Percentiles rank a stretch among this genome's conserved stretches.
phyloP scores from a whole-genome alignment of 2,329 filamentous ascomycete genomes.

The Elsinoe fawcettii region DNA sequence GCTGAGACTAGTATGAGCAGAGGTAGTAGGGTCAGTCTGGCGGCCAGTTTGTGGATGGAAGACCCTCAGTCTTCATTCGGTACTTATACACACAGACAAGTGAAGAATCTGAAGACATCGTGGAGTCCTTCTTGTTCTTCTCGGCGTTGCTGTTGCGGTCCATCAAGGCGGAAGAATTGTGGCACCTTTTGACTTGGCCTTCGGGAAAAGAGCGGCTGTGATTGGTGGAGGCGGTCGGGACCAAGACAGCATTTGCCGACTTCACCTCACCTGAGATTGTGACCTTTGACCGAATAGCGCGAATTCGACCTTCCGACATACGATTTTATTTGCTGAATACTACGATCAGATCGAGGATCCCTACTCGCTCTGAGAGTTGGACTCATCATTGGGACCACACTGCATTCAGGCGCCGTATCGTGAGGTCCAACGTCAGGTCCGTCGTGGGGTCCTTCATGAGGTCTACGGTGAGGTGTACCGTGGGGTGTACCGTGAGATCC shows the following conservation, averaged over 20 bases:
- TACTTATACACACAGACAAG: neutral
- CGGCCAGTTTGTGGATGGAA: neutral
- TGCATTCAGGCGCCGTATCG: no score
- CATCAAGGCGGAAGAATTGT: conserved; percentile 12
- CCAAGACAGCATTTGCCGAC: neutral
- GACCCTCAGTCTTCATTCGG: neutral
- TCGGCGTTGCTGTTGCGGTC: neutral
- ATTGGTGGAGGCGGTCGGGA: conserved; percentile 5
- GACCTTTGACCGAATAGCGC: neutral
- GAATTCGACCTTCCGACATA: neutral
- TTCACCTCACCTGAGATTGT: neutral
- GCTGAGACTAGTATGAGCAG: neutral
- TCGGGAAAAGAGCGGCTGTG: neutral
- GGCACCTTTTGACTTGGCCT: conserved; percentile 4
- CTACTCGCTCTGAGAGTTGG: no score
- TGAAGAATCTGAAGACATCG: neutral
- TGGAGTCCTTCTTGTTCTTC: neutral
- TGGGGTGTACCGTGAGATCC: no score
- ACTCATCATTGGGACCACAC: no score
- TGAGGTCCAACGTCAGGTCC: no score
- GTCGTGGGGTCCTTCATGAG: no score
- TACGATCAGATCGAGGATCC: no score
- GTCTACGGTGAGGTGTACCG: no score
- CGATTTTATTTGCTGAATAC: neutral
- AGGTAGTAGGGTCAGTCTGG: neutral